These are phyloP conservation scores for Phytophthora niederhauseri DNA, from an alignment of 352 stramenopile species.

Conservation along the genomic window DNA sequence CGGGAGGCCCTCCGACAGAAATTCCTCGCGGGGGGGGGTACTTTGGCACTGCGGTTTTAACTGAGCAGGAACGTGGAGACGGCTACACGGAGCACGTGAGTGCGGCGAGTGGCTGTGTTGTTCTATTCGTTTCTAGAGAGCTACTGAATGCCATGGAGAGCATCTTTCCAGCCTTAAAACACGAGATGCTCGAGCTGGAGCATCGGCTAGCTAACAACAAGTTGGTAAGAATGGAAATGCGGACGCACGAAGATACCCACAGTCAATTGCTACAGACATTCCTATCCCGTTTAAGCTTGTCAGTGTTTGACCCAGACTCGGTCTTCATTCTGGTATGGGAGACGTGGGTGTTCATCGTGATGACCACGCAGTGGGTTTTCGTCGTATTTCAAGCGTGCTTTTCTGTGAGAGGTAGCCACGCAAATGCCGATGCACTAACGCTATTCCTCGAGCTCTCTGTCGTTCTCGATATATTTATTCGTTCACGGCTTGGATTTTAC, in stretches of 20 bases:
- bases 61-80: conserved; percentile 40
- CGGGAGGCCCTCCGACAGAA: conserved; percentile 23
- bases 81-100: conserved; percentile 51
- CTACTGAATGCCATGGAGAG: neutral
- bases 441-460: neutral
- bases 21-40: conserved; percentile 41
- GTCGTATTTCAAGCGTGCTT: conserved; percentile 2
- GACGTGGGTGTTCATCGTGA: conserved; percentile 2
- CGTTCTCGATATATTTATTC: neutral
- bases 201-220: neutral
- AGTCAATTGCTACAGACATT: too few species aligned
- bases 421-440: neutral
- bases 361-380: neutral
- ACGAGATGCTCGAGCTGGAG: neutral
- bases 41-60: conserved; percentile 45
- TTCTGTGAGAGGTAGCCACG: neutral
- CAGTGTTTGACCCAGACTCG: neutral
- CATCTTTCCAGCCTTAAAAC: neutral
- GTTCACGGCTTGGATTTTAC: conserved; percentile 3
- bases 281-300: too few species aligned
- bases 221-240: too few species aligned
- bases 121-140: neutral
- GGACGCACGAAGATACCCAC: too few species aligned
- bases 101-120: neutral
- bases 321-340: neutral